Percentiles rank a stretch among this genome's conserved stretches.
Evolutionary conservation across 345 rosid species (phyloP).

Genomic region (Chamaenerion angustifolium): DNA sequence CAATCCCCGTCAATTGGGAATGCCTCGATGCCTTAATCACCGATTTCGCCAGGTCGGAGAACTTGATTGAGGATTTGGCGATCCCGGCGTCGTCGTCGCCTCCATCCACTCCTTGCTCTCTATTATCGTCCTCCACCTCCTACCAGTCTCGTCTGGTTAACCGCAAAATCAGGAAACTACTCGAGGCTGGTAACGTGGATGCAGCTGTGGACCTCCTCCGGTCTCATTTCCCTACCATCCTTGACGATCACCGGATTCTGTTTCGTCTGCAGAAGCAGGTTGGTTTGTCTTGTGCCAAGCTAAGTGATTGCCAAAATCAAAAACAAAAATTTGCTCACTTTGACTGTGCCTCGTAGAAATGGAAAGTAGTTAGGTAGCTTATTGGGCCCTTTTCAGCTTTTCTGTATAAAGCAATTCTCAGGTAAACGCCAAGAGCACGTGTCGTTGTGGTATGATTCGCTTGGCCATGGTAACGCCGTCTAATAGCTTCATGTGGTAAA

Average conservation of each 20-base stretch:
- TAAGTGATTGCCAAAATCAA: too few species aligned
- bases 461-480: too few species aligned
- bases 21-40: slow-evolving; percentile 68
- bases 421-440: too few species aligned
- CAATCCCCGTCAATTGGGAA: slow-evolving; percentile 76
- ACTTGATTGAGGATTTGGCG: slow-evolving; percentile 41
- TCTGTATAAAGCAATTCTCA: too few species aligned
- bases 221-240: slow-evolving; percentile 54
- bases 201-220: slow-evolving; percentile 50
- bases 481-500: too few species aligned
- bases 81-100: slow-evolving; percentile 20
- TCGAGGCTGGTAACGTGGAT: slow-evolving; percentile 69
- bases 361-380: neutral
- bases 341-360: neutral
- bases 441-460: too few species aligned
- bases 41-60: slow-evolving; percentile 80
- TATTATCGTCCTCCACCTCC: slow-evolving; percentile 49
- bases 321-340: neutral
- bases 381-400: too few species aligned
- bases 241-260: slow-evolving; percentile 66
- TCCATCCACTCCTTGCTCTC: slow-evolving; percentile 31
- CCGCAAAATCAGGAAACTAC: slow-evolving; percentile 55
- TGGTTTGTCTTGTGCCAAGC: too few species aligned
- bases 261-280: slow-evolving; percentile 89
- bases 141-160: slow-evolving; percentile 60